Evolutionary conservation across 2,329 filamentous ascomycete genomes (phyloP), one percentile per base, ranked within the genome.

Genomic region (Talaromyces sp.): DNA sequence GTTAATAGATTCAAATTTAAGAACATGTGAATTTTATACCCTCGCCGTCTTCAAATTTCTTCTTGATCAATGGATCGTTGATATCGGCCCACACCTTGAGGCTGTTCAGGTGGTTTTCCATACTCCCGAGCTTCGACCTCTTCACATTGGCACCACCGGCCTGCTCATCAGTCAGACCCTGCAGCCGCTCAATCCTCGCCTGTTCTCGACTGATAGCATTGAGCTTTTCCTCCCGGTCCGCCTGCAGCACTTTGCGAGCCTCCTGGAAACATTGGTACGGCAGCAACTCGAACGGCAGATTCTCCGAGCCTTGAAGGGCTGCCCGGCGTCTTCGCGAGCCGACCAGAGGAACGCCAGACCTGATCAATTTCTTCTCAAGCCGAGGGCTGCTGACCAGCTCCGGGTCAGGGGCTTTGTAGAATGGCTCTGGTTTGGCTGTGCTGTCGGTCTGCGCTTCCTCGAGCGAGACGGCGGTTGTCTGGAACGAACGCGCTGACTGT

Each of bases 231-330:
- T 87, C 80, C 46, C 93, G 85, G 73, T 99, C 94, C 58, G 85
- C 85, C 57, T 86, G 82, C 59, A 99, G 80, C 54, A 97, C 77
- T 73, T 91, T 90, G 64, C 92, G 86, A 46, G 94, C 94, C 79
- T 97, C 92, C 77, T 99, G 94, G 80, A 97, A 99, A 77, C 91
- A 94, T 82, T 97, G 93, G 79, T 95, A 99, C 19, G 94, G 94
- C 66, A 99, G 80, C 72, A 93, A 89, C 79, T 96, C 91, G 72
- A 99, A 97, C 27, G 92, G 91, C 55, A 96, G 79, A 68, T 88
- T 83, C 63, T 82, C 64, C 79, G 83, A 68, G 79, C 84, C 69
- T 82, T 78, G 85, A 62, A 92, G 75, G 29, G 89, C 89, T 29
- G 86, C 85, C 72, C 93, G 88, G 64, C 92, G 88, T 80, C 92